These are phyloP conservation scores for Dactylellina haptotyla DNA, from an alignment of 2,329 filamentous ascomycete species.

Conservation along the genomic window DNA sequence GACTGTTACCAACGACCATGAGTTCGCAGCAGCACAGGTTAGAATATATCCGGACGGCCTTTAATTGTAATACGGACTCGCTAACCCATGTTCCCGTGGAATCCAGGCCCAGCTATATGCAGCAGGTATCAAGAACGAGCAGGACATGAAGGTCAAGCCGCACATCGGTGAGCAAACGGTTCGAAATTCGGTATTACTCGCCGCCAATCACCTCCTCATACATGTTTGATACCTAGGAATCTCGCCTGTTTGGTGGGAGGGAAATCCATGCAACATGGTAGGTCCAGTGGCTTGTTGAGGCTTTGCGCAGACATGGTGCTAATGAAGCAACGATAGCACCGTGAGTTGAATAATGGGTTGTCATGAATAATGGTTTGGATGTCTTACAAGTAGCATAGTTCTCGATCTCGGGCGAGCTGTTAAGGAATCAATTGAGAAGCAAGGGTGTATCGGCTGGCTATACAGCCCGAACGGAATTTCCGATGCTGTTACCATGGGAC, in stretches of 20 bases:
- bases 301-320: conserved; percentile 27
- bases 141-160: conserved; percentile 88
- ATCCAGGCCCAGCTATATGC: conserved; percentile 90
- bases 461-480: conserved; percentile 83
- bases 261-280: conserved; percentile 87
- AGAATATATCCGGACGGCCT: conserved; percentile 44
- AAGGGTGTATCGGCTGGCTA: conserved; percentile 92
- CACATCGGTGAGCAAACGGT: conserved; percentile 74
- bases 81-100: conserved; percentile 27
- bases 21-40: conserved; percentile 90
- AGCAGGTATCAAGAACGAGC: conserved; percentile 82
- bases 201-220: conserved; percentile 7
- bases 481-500: conserved; percentile 95
- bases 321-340: conserved; percentile 64
- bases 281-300: conserved; percentile 60
- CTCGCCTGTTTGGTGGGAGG: conserved; percentile 96
- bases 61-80: conserved; percentile 7
- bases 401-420: conserved; percentile 87
- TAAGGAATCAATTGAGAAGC: conserved; percentile 80
- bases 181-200: background rate
- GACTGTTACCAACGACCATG: conserved; percentile 82
- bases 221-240: conserved; percentile 62
- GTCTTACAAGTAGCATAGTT: conserved; percentile 66
- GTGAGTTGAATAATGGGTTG: conserved; percentile 59
- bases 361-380: background rate